A percentile compares a stretch with the other conserved stretches of the same genome.
Conservation (phyloP, 2,329 filamentous ascomycete species). For the Pezicula rhizophila region DNA sequence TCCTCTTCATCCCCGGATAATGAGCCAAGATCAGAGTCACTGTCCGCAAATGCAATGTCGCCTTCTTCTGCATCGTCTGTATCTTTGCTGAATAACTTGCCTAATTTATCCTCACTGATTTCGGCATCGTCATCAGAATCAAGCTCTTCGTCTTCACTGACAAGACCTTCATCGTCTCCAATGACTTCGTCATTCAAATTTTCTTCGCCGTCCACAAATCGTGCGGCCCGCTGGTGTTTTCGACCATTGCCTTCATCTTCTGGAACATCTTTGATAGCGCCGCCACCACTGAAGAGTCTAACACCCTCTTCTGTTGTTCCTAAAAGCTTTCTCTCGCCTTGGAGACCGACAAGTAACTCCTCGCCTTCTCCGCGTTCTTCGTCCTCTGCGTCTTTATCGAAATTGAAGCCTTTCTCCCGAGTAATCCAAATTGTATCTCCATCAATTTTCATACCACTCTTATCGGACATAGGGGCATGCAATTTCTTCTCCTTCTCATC, state of each 20-base stretch:
- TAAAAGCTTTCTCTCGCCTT: constrained; percentile 73
- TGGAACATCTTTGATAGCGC: constrained; percentile 54
- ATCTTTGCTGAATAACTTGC: constrained; percentile 52
- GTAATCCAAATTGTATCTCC: constrained; percentile 94
- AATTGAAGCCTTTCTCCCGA: constrained; percentile 66
- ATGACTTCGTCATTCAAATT: constrained; percentile 51
- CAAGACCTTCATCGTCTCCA: constrained; percentile 41
- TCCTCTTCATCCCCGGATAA: constrained; percentile 54
- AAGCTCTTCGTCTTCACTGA: constrained; percentile 20
- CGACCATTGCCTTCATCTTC: constrained; percentile 56
- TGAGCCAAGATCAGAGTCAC: constrained; percentile 92
- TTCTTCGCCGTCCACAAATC: constrained; percentile 55
- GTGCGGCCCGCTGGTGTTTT: constrained; percentile 50
- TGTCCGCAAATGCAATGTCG: constrained; percentile 88
- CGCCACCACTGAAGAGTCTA: constrained; percentile 76
- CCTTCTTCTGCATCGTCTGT: constrained; percentile 51
- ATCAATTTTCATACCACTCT: constrained; percentile 90
- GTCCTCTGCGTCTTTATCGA: constrained; percentile 58
- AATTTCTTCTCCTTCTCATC: constrained; percentile 96
- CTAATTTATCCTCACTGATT: constrained; percentile 53
- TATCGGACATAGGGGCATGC: constrained; percentile 97
- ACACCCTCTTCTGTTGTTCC: constrained; percentile 79
- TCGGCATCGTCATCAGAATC: constrained; percentile 49
- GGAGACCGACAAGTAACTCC: constrained; percentile 85
- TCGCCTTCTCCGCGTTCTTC: constrained; percentile 86